Evolutionary conservation across 2,329 filamentous ascomycete genomes (phyloP).

Genomic region (Nakataea oryzae): DNA sequence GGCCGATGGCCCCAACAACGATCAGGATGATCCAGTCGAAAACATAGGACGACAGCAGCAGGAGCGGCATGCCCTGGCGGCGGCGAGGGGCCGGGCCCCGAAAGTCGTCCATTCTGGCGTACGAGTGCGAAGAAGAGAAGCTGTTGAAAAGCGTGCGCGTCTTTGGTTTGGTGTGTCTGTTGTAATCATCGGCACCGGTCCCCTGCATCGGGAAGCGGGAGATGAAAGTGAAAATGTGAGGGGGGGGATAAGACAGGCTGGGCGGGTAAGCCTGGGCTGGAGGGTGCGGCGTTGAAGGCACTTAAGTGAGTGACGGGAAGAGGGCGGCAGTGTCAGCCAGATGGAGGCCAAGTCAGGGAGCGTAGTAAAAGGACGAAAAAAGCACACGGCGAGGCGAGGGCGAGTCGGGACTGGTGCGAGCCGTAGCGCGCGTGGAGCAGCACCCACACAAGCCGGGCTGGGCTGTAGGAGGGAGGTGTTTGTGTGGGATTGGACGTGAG

Average conservation of each 20-base stretch:
- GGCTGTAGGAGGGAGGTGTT: too few species aligned
- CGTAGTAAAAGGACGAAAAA: not conserved
- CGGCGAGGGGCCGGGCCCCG: constrained; percentile 2
- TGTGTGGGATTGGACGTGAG: not conserved
- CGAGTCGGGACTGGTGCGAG: not conserved
- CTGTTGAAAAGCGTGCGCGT: not conserved
- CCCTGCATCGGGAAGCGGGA: not conserved
- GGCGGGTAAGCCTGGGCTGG: not conserved
- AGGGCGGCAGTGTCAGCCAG: not conserved
- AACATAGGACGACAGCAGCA: constrained; percentile 54
- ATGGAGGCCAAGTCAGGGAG: not conserved
- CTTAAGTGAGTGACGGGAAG: not conserved
- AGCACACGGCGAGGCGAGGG: not conserved
- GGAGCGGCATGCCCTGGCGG: constrained; percentile 14
- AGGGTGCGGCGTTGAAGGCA: not conserved
- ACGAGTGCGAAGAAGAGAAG: not conserved
- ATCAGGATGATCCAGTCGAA: constrained; percentile 66
- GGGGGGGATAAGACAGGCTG: not conserved
- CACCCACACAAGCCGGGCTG: not conserved
- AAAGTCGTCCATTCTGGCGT: constrained; percentile 21
- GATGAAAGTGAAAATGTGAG: not conserved
- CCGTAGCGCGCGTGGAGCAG: not conserved
- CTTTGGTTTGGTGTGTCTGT: not conserved
- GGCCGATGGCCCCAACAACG: constrained; percentile 46
- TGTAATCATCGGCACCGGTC: not conserved